phyloP scores from a whole-genome alignment of 2,329 filamentous ascomycete genomes.

The Colletotrichum kahawae region DNA sequence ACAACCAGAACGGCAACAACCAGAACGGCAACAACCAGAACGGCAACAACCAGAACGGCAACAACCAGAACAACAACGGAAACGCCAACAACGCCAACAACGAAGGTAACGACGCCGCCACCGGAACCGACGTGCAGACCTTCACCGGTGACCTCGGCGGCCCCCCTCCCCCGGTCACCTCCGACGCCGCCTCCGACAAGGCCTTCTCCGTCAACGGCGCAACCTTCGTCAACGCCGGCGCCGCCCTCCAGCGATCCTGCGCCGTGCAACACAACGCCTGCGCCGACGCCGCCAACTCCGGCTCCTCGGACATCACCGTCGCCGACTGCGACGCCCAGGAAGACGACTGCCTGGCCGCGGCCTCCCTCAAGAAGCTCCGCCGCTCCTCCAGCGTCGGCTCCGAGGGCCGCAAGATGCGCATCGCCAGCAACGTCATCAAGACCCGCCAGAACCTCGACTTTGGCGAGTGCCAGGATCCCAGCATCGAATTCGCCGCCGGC shows the following conservation, averaged over 20 bases:
- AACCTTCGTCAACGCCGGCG: conserved; percentile 55
- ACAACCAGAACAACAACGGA: not conserved
- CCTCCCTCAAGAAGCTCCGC: conserved; percentile 19
- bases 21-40: not conserved
- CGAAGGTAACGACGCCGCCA: conserved; percentile 11
- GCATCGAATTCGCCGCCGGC: conserved; percentile 53
- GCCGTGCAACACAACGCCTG: conserved; percentile 57
- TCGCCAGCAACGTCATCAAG: conserved; percentile 20
- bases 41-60: conserved; percentile 12
- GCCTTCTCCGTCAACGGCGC: conserved; percentile 60
- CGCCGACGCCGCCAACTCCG: conserved; percentile 53
- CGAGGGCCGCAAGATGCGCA: conserved; percentile 17
- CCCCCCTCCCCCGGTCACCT: conserved; percentile 45
- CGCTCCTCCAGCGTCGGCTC: conserved; percentile 4
- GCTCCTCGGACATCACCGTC: conserved; percentile 38
- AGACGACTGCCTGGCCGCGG: conserved; percentile 37
- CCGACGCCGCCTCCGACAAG: conserved; percentile 34
- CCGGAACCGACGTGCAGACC: conserved; percentile 43
- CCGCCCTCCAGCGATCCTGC: conserved; percentile 54
- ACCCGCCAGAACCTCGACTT: conserved; percentile 38
- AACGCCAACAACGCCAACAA: not conserved
- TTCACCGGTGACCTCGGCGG: conserved; percentile 51
- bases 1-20: not conserved
- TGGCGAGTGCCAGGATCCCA: conserved; percentile 51
- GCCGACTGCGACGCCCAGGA: conserved; percentile 50